phyloP scores from a whole-genome alignment of 2,329 filamentous ascomycete species.

The Diaporthe sp. region DNA sequence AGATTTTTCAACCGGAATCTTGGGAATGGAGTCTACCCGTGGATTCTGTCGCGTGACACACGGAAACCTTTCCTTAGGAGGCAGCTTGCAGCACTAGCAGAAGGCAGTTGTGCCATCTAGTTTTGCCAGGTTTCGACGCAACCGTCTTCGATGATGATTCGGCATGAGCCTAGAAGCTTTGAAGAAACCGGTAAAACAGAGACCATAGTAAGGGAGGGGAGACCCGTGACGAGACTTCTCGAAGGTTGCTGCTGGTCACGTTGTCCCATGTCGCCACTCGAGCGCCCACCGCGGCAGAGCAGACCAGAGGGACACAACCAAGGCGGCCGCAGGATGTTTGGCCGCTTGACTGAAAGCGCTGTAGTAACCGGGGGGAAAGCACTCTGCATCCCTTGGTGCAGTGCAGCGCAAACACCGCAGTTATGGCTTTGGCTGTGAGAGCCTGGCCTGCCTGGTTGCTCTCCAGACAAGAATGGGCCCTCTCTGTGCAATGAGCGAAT shows the following conservation, averaged over 20 bases:
- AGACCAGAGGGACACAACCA: not conserved
- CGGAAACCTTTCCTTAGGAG: not conserved
- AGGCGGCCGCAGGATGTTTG: not conserved
- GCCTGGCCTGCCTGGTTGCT: not conserved
- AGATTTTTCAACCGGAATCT: not conserved
- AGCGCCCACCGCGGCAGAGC: not conserved
- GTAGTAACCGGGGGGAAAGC: not conserved
- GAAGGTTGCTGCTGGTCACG: not conserved
- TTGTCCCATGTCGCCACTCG: not conserved
- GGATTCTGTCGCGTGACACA: not conserved
- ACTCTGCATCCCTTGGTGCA: not conserved
- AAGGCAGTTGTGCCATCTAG: not conserved
- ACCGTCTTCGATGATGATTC: not conserved
- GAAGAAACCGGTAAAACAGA: not conserved
- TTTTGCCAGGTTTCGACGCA: too few species aligned
- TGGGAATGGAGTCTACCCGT: not conserved
- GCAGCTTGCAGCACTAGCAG: conserved; percentile 2
- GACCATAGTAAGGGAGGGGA: not conserved
- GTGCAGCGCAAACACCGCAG: not conserved
- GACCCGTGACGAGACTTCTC: not conserved
- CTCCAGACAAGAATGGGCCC: not conserved
- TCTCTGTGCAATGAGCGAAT: not conserved
- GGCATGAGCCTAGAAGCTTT: not conserved
- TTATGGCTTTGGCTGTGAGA: not conserved
- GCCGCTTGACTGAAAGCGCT: not conserved